Conservation (phyloP, 306 rosid species). For the Sophora flavescens region DNA sequence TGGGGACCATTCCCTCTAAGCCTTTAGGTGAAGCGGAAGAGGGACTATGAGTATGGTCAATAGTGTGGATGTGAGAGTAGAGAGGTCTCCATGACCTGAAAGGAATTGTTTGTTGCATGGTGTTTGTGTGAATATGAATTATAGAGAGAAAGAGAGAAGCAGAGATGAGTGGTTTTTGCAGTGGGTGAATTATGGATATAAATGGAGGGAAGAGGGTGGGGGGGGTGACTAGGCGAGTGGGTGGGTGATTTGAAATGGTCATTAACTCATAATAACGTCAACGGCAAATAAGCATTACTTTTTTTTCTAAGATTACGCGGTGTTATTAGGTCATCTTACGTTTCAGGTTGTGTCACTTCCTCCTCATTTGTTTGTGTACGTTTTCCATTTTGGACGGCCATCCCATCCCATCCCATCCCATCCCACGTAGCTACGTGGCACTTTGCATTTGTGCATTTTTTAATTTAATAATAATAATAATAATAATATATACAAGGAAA, state of each 20-base stretch:
- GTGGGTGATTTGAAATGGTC: conserved; percentile 55
- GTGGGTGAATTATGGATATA: conserved; percentile 6
- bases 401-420: not conserved
- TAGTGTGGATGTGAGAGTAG: not conserved
- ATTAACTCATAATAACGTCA: conserved; percentile 42
- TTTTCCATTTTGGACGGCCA: conserved; percentile 24
- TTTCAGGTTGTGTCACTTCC: not conserved
- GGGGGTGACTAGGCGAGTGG: not conserved
- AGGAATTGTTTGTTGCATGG: conserved; percentile 69
- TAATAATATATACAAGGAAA: too few relatives aligned
- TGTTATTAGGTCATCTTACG: conserved; percentile 38
- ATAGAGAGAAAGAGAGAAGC: not conserved
- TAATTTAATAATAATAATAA: too few relatives aligned
- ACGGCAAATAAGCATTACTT: conserved; percentile 40
- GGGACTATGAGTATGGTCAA: not conserved
- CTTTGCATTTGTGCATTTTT: too few relatives aligned
- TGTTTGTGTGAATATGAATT: not conserved
- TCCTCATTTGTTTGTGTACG: not conserved
- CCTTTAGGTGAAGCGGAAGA: conserved; percentile 9
- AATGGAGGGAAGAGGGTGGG: conserved; percentile 18
- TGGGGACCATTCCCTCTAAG: not conserved
- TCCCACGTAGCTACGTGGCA: not conserved
- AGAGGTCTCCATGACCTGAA: conserved; percentile 59
- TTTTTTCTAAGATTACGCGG: conserved; percentile 44
- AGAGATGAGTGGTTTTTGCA: not conserved